Evolutionary conservation across 208 protist genomes (phyloP).

Genomic region (Porcisia hertigi): DNA sequence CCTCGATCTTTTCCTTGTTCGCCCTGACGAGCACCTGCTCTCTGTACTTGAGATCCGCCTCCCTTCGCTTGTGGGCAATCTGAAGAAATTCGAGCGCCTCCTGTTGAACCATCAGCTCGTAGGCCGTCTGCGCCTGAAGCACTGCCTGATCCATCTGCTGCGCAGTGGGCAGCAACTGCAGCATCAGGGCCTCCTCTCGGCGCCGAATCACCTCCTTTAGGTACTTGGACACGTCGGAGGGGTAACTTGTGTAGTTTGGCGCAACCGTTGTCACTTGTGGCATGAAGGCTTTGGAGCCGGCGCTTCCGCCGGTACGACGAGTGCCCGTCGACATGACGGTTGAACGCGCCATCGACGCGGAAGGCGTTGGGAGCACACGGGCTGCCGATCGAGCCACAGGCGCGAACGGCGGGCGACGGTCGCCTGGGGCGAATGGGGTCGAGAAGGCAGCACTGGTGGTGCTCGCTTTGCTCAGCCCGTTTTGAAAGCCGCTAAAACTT

Average conservation of each 20-base stretch:
- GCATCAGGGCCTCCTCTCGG: slow-evolving; percentile 44
- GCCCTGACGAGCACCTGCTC: slow-evolving; percentile 34
- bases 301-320: slow-evolving; percentile 4
- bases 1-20: slow-evolving; percentile 46
- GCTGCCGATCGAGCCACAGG: not conserved
- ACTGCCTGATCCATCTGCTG: slow-evolving; percentile 62
- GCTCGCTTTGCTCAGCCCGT: slow-evolving; percentile 2
- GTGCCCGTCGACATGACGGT: not conserved
- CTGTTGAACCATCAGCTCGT: slow-evolving; percentile 49
- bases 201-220: slow-evolving; percentile 57
- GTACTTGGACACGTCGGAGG: slow-evolving; percentile 52
- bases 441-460: slow-evolving; percentile 1
- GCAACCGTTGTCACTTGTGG: slow-evolving; percentile 13
- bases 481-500: slow-evolving; percentile 8
- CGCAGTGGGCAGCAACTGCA: slow-evolving; percentile 63
- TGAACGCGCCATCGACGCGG: slow-evolving; percentile 11
- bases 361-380: slow-evolving; percentile 1
- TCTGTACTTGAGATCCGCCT: slow-evolving; percentile 44
- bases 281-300: slow-evolving; percentile 17
- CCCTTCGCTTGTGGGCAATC: slow-evolving; percentile 48
- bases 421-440: not conserved
- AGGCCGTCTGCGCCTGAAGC: slow-evolving; percentile 46
- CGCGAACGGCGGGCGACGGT: not conserved
- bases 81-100: slow-evolving; percentile 42
- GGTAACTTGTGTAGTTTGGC: slow-evolving; percentile 27